Evolutionary conservation across 2,329 filamentous ascomycete species (phyloP).

Genomic region (Trichoderma harzianum): DNA sequence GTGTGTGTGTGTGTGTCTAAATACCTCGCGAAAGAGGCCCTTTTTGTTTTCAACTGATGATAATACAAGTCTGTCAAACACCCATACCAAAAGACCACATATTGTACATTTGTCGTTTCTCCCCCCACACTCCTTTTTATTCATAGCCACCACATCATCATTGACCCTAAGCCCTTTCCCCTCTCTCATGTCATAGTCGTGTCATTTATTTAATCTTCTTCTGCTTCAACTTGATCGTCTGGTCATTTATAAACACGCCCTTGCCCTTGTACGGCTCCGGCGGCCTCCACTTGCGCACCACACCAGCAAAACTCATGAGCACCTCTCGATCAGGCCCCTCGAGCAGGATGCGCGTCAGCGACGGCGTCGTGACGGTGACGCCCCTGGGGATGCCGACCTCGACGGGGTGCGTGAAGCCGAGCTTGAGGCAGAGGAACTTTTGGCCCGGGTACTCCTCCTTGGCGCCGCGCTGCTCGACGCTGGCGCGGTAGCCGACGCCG

Average conservation of each 20-base stretch:
- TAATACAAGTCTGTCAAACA: conserved; percentile 32
- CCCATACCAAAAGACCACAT: conserved; percentile 18
- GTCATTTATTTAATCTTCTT: conserved; percentile 84
- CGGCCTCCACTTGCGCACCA: conserved; percentile 81
- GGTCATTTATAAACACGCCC: conserved; percentile 95
- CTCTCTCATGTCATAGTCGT: neutral
- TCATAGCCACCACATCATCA: neutral
- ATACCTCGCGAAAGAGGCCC: conserved; percentile 15
- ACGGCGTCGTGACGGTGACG: conserved; percentile 80
- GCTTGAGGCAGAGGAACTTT: conserved; percentile 87
- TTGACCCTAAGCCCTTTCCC: neutral
- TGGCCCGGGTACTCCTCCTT: conserved; percentile 78
- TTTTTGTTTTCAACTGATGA: conserved; percentile 17
- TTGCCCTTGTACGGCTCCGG: conserved; percentile 99
- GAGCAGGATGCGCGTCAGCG: conserved; percentile 85
- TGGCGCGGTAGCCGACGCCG: conserved; percentile 92
- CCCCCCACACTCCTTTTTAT: neutral
- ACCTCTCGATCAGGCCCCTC: conserved; percentile 84
- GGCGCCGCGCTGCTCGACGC: conserved; percentile 70
- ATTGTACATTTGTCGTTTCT: conserved; percentile 4
- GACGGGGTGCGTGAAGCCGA: conserved; percentile 94
- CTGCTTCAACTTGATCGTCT: conserved; percentile 96
- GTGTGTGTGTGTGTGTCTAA: conserved; percentile 26
- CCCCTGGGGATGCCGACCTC: conserved; percentile 81
- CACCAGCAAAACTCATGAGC: conserved; percentile 86